Evolutionary conservation across 2,329 filamentous ascomycete genomes (phyloP).

Genomic region (Penicillium sp.): DNA sequence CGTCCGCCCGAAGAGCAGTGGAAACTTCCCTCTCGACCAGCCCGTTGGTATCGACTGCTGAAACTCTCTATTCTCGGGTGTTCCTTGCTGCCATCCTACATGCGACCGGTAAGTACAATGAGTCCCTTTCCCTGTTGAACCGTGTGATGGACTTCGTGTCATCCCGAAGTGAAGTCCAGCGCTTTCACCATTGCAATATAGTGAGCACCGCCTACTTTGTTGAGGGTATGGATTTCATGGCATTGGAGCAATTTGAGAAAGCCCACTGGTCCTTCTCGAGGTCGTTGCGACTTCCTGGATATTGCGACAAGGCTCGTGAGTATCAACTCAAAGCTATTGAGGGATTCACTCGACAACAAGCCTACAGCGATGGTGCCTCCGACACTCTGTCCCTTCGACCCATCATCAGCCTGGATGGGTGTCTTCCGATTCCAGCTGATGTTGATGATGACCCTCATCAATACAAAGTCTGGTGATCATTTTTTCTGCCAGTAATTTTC

Average conservation of each 20-base stretch:
- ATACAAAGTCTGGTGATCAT: not conserved
- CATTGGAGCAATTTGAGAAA: slow-evolving; percentile 11
- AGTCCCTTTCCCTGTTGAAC: slow-evolving; percentile 13
- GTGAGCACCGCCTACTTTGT: slow-evolving; percentile 22
- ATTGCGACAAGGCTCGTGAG: slow-evolving; percentile 16
- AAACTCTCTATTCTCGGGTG: slow-evolving; percentile 16
- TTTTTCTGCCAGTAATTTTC: no score
- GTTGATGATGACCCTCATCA: not conserved
- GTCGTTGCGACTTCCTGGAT: slow-evolving; percentile 17
- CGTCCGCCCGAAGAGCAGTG: slow-evolving; percentile 14
- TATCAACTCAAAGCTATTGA: slow-evolving; percentile 15
- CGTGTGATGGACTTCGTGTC: slow-evolving; percentile 1
- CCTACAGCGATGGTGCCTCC: not conserved
- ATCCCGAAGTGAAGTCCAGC: not conserved
- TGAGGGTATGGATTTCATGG: slow-evolving; percentile 20
- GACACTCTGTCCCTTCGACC: slow-evolving; percentile 6
- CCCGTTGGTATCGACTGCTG: slow-evolving; percentile 8
- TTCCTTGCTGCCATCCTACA: slow-evolving; percentile 19
- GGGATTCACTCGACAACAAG: slow-evolving; percentile 5
- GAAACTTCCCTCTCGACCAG: slow-evolving; percentile 4
- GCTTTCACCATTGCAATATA: slow-evolving; percentile 3
- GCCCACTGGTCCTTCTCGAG: slow-evolving; percentile 21
- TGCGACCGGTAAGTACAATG: slow-evolving; percentile 8
- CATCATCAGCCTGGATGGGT: slow-evolving; percentile 1
- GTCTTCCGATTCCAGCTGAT: not conserved